Percentiles rank a stretch among this genome's conserved stretches.
Evolutionary conservation across 2,329 filamentous ascomycete genomes (phyloP).

Genomic region (Cryphonectria carpinicola): DNA sequence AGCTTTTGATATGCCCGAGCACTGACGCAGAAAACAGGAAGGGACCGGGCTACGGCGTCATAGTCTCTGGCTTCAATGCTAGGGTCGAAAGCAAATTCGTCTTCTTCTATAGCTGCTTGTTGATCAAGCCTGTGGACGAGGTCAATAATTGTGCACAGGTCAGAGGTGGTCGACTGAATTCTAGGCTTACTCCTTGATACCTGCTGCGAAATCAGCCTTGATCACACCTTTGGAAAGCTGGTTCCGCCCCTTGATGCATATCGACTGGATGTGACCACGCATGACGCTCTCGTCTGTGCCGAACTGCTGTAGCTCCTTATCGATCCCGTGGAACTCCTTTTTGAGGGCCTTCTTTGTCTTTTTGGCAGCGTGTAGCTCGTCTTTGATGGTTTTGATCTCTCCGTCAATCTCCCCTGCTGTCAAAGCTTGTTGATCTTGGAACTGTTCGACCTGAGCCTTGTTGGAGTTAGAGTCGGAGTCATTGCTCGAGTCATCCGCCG

Average conservation of each 20-base stretch:
- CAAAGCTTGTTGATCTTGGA: neutral
- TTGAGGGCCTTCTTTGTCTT: slow-evolving; percentile 1
- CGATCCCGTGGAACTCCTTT: slow-evolving; percentile 25
- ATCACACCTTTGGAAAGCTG: slow-evolving; percentile 58
- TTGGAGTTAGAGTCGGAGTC: too few species aligned
- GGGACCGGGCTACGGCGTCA: slow-evolving; percentile 53
- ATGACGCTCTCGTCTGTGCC: slow-evolving; percentile 33
- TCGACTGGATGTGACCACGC: slow-evolving; percentile 36
- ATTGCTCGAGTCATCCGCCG: neutral
- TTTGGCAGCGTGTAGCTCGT: neutral
- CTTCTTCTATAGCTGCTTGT: slow-evolving; percentile 53
- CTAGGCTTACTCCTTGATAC: slow-evolving; percentile 53
- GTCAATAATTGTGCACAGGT: neutral
- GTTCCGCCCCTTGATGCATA: slow-evolving; percentile 57
- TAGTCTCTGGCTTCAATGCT: slow-evolving; percentile 61
- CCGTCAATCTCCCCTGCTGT: neutral
- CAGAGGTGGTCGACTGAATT: neutral
- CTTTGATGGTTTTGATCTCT: neutral
- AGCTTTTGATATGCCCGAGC: slow-evolving; percentile 66
- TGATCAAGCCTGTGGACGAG: slow-evolving; percentile 50
- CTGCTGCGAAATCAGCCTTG: slow-evolving; percentile 60
- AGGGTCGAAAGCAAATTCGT: slow-evolving; percentile 59
- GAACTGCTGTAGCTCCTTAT: slow-evolving; percentile 41
- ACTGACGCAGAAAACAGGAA: slow-evolving; percentile 69
- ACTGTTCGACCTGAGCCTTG: neutral